Evolutionary conservation across 345 rosid species (phyloP).

Genomic region (Eutrema yunnanense): DNA sequence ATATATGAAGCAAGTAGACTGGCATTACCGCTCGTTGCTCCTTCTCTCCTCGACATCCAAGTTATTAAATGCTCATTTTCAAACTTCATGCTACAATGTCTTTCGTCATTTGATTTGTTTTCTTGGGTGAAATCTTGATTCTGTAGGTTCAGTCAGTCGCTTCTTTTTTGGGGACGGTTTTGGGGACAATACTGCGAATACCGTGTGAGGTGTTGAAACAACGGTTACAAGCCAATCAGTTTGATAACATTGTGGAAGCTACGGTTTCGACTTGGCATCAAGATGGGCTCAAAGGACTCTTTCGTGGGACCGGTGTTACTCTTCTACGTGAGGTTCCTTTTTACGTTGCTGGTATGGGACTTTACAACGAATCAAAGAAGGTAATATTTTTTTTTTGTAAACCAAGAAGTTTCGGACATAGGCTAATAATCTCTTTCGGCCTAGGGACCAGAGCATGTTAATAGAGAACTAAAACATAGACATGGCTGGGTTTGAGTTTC

Average conservation of each 20-base stretch:
- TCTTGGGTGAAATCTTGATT: background rate
- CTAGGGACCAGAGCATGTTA: background rate
- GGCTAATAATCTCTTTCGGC: background rate
- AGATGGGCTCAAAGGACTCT: slow-evolving; percentile 79
- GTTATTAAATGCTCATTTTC: slow-evolving; percentile 33
- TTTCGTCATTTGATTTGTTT: background rate
- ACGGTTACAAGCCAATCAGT: slow-evolving; percentile 89
- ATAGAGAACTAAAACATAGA: background rate
- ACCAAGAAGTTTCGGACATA: background rate
- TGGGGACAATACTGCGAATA: slow-evolving; percentile 84
- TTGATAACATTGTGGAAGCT: slow-evolving; percentile 79
- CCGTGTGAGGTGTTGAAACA: slow-evolving; percentile 97
- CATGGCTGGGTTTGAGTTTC: background rate
- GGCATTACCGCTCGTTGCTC: slow-evolving; percentile 65
- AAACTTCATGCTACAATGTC: background rate
- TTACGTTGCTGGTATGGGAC: slow-evolving; percentile 87
- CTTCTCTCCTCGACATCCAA: slow-evolving; percentile 75
- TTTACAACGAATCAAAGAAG: slow-evolving; percentile 86
- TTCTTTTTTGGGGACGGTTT: slow-evolving; percentile 72
- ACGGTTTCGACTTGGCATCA: slow-evolving; percentile 69
- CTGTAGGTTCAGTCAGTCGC: slow-evolving; percentile 79
- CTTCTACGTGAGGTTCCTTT: slow-evolving; percentile 92
- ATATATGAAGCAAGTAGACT: slow-evolving; percentile 82
- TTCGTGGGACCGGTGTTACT: slow-evolving; percentile 91
- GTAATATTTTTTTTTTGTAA: slow-evolving; percentile 20